Percentiles rank a stretch among this genome's conserved stretches.
Conservation (phyloP, 1,139 yeast species). For the Magnusiomyces starmeri region DNA sequence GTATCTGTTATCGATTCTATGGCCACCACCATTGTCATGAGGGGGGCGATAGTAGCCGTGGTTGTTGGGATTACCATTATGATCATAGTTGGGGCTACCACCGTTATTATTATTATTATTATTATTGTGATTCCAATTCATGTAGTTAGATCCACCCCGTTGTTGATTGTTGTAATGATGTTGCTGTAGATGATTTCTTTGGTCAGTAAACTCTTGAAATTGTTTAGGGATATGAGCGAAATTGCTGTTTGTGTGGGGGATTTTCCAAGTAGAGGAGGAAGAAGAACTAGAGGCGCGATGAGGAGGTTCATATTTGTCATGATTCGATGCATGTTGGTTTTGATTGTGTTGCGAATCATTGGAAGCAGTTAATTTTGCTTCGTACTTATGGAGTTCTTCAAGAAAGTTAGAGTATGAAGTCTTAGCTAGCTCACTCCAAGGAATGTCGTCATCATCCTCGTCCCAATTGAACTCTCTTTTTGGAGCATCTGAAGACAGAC, state of each 20-base stretch:
- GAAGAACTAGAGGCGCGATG: background rate
- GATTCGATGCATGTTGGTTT: background rate
- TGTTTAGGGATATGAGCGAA: slow-evolving; percentile 6
- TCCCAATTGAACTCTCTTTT: slow-evolving; percentile 35
- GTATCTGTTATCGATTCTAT: slow-evolving; percentile 20
- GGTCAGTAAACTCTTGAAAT: slow-evolving; percentile 8
- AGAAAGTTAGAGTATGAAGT: slow-evolving; percentile 7
- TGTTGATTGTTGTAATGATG: slow-evolving; percentile 10
- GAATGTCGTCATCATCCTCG: slow-evolving; percentile 38
- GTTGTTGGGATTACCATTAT: background rate
- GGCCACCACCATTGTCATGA: background rate
- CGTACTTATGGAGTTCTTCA: slow-evolving; percentile 16
- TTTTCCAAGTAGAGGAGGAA: background rate
- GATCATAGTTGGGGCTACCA: slow-evolving; percentile 10
- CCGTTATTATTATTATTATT: background rate
- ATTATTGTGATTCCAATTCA: slow-evolving; percentile 15
- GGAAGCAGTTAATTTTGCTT: slow-evolving; percentile 15
- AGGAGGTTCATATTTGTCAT: background rate
- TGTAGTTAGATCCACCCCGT: slow-evolving; percentile 3
- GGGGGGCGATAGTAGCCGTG: slow-evolving; percentile 1
- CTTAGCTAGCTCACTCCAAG: slow-evolving; percentile 27
- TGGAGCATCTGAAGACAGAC: slow-evolving; percentile 26
- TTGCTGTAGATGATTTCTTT: slow-evolving; percentile 18
- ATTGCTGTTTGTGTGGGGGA: background rate
- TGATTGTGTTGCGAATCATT: background rate